Conservation (phyloP, 2,329 filamentous ascomycete genomes). For the Stachybotrys elegans region DNA sequence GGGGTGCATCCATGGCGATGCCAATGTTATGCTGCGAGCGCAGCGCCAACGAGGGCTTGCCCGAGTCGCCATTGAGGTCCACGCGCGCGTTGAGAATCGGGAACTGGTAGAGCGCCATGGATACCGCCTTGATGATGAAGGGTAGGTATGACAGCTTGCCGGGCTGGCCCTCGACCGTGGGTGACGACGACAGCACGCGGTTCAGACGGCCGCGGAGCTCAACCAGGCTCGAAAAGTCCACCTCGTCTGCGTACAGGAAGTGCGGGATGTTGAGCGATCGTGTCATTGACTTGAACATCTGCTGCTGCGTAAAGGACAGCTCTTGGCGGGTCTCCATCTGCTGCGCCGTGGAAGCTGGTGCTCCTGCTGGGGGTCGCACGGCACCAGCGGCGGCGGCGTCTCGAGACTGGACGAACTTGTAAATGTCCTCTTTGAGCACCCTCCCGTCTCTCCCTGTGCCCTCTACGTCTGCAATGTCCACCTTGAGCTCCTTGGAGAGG, state of each 20-base stretch:
- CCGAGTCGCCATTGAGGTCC: slow-evolving; percentile 49
- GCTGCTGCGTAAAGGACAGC: slow-evolving; percentile 74
- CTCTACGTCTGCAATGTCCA: slow-evolving; percentile 72
- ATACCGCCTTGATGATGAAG: slow-evolving; percentile 94
- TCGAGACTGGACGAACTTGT: slow-evolving; percentile 58
- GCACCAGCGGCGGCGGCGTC: slow-evolving; percentile 26
- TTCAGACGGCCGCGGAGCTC: slow-evolving; percentile 72
- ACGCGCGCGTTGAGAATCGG: slow-evolving; percentile 85
- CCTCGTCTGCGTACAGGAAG: slow-evolving; percentile 89
- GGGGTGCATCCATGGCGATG: slow-evolving; percentile 89
- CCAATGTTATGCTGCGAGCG: slow-evolving; percentile 90
- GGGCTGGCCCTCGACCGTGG: slow-evolving; percentile 41
- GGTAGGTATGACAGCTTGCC: slow-evolving; percentile 82
- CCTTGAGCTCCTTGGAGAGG: slow-evolving; percentile 70
- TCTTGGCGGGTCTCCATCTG: slow-evolving; percentile 65
- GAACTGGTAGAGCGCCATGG: slow-evolving; percentile 73
- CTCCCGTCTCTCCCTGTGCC: slow-evolving; percentile 89
- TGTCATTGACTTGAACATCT: slow-evolving; percentile 99
- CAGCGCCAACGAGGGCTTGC: slow-evolving; percentile 71
- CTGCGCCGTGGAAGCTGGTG: slow-evolving; percentile 22
- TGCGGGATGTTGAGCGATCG: slow-evolving; percentile 86
- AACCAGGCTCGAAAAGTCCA: slow-evolving; percentile 74
- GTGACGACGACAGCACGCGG: slow-evolving; percentile 41
- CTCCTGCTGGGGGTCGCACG: slow-evolving; percentile 15
- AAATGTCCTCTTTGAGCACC: slow-evolving; percentile 88